A percentile compares a stretch with the other conserved stretches of the same genome.
phyloP scores from a whole-genome alignment of 2,329 filamentous ascomycete genomes.

The Akanthomyces lecanii region DNA sequence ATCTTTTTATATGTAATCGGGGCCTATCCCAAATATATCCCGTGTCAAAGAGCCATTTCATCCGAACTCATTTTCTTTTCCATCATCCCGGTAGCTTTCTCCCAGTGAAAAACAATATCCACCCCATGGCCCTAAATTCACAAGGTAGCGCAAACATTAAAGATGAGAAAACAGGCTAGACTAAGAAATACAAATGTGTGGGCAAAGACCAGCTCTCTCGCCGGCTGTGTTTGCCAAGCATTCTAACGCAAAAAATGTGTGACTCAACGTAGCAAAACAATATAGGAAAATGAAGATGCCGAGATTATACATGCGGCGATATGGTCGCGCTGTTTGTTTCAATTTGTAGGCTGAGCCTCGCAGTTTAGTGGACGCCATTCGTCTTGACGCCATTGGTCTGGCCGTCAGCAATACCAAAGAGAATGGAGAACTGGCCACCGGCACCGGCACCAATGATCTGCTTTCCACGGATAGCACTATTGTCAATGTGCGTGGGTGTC shows the following conservation, averaged over 20 bases:
- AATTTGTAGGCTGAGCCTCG: background rate
- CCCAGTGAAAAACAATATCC: background rate
- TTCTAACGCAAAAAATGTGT: background rate
- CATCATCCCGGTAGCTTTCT: background rate
- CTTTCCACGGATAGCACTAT: conserved; percentile 73
- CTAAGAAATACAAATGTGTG: conserved; percentile 2
- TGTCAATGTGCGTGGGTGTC: conserved; percentile 74
- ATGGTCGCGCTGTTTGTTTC: background rate
- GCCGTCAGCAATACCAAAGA: conserved; percentile 44
- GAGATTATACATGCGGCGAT: conserved; percentile 13
- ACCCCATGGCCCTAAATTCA: background rate
- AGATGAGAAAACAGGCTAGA: conserved; percentile 1
- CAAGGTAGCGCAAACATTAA: background rate
- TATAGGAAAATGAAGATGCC: background rate
- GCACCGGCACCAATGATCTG: conserved; percentile 74
- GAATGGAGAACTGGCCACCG: conserved; percentile 77
- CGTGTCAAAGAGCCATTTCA: conserved; percentile 6
- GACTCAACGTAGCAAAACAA: background rate
- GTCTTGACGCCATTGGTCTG: conserved; percentile 23
- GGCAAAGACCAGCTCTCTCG: background rate
- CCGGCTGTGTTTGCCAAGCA: background rate
- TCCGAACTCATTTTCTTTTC: conserved; percentile 4
- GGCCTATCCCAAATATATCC: conserved; percentile 5
- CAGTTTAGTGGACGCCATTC: conserved; percentile 26
- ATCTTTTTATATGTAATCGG: background rate